Evolutionary conservation across 345 rosid genomes (phyloP), one percentile per base, ranked within the genome.

Genomic region (Salix brachista): DNA sequence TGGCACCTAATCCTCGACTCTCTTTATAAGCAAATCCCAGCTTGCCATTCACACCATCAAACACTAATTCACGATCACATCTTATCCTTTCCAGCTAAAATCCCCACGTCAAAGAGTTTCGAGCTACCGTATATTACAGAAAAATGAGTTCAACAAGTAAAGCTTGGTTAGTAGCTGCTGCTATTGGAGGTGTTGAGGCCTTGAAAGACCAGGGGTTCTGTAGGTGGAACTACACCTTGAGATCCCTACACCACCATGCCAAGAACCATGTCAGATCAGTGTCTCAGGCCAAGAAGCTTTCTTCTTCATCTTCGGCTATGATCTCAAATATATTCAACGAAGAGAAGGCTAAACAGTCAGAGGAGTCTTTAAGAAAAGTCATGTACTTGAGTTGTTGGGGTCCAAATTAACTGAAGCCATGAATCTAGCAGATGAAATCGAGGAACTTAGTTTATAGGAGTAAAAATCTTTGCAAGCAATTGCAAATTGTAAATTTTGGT

Each of bases 141-240:
- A 73, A 78, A 61, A 84, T 84, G 88, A 80, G 73, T 62, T 77
- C 77, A 7, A 67, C 74, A 41, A 79, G 85, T 72, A 82, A 75
- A 77, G 83, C 90, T 19, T 85, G 88, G 84, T 34, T 60, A 3
- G 87, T 77, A 0, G 86, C 86, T 9, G 80, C 83, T 12, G 79
- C 82, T 48, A 62, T 82, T 6, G 84, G 75, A 34, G 88, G 77
- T 8, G 84, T 84, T 13, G 88, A 82, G 76, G 87, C 83, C 4
- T 25, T 84, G 46, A 85, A 85, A 70, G 86, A 87, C 26, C 86
- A 85, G 41, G 86, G 86, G 0, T 75, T 82, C 62, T 83, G 80
- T 67, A 79, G 88, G 56, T 79, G 87, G 87, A 84, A 87, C 70
- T 65, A 65, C 18, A 46, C 79, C 8, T 11, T 75, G 4, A 77